These are phyloP conservation scores for Suillus sp. DNA, from an alignment of 768 basidiomycete genomes.

Conservation along the genomic window DNA sequence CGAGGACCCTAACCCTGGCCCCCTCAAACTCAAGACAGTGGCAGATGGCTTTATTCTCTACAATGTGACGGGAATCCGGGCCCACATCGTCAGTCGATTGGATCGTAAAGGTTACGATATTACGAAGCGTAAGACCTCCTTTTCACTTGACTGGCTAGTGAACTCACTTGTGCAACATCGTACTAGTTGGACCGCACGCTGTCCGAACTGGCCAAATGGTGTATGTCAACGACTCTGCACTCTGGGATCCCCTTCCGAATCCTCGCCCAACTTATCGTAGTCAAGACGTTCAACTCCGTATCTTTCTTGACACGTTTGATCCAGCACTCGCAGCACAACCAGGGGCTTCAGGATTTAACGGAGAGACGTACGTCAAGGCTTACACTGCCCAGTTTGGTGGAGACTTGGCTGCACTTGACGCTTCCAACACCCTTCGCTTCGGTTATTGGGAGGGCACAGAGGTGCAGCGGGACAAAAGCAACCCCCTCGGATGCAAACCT, in stretches of 20 bases:
- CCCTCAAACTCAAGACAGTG: conserved; percentile 62
- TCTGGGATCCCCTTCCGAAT: conserved; percentile 39
- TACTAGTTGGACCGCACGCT: conserved; percentile 76
- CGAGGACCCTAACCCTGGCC: conserved; percentile 73
- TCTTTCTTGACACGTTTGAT: conserved; percentile 57
- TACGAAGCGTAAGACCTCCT: conserved; percentile 61
- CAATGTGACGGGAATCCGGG: conserved; percentile 77
- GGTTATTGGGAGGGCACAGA: conserved; percentile 54
- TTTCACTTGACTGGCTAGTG: conserved; percentile 9
- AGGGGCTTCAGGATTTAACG: conserved; percentile 38
- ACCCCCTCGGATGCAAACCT: conserved; percentile 60
- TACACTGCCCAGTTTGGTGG: conserved; percentile 74
- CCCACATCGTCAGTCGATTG: conserved; percentile 74
- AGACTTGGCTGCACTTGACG: conserved; percentile 44
- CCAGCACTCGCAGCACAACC: conserved; percentile 44
- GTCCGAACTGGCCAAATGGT: conserved; percentile 82
- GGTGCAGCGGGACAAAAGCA: conserved; percentile 52
- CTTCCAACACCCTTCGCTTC: conserved; percentile 42
- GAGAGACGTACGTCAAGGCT: conserved; percentile 56
- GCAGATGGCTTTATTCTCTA: conserved; percentile 73
- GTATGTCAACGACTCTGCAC: conserved; percentile 69
- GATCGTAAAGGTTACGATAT: conserved; percentile 89
- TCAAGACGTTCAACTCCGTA: conserved; percentile 57
- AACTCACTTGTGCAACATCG: conserved; percentile 11
- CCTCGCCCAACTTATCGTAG: conserved; percentile 20